Evolutionary conservation across 2,329 filamentous ascomycete genomes (phyloP).

Genomic region (Phyllosticta ampelicida): DNA sequence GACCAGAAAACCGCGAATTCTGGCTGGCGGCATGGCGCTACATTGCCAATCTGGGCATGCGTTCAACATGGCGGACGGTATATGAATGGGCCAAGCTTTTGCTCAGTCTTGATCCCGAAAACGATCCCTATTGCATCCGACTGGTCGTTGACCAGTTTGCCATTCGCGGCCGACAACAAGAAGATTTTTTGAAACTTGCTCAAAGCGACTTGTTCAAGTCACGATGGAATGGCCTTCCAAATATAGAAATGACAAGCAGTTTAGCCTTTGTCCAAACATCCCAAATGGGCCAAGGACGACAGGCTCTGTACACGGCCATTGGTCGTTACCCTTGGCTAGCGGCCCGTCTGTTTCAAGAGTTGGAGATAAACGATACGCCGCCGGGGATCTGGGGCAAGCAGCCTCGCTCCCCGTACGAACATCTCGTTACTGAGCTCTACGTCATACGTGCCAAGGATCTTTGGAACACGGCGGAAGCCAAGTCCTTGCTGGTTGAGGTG

Average conservation of each 20-base stretch:
- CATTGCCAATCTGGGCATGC: constrained; percentile 71
- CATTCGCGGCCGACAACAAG: constrained; percentile 65
- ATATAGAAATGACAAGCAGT: constrained; percentile 65
- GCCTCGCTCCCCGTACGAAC: constrained; percentile 53
- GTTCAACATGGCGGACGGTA: constrained; percentile 87
- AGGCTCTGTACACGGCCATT: constrained; percentile 57
- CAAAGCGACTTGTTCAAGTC: constrained; percentile 38
- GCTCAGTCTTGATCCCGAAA: constrained; percentile 57
- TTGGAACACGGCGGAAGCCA: constrained; percentile 71
- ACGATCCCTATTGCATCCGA: constrained; percentile 73
- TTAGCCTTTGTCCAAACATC: constrained; percentile 65
- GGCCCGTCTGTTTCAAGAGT: constrained; percentile 64
- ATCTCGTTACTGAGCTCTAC: constrained; percentile 66
- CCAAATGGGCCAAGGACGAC: constrained; percentile 53
- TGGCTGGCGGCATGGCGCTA: constrained; percentile 87
- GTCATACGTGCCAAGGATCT: constrained; percentile 65
- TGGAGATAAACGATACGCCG: constrained; percentile 66
- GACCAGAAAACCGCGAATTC: constrained; percentile 83
- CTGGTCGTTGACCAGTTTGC: constrained; percentile 76
- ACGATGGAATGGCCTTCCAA: constrained; percentile 47
- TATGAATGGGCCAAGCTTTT: constrained; percentile 89
- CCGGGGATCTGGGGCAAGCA: constrained; percentile 72
- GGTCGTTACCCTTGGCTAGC: constrained; percentile 75
- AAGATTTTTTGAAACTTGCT: constrained; percentile 64
- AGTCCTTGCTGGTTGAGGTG: constrained; percentile 57